Percentiles rank a stretch among this genome's conserved stretches.
Conservation (phyloP, 768 basidiomycete species). For the Phylloporus scabripes region DNA sequence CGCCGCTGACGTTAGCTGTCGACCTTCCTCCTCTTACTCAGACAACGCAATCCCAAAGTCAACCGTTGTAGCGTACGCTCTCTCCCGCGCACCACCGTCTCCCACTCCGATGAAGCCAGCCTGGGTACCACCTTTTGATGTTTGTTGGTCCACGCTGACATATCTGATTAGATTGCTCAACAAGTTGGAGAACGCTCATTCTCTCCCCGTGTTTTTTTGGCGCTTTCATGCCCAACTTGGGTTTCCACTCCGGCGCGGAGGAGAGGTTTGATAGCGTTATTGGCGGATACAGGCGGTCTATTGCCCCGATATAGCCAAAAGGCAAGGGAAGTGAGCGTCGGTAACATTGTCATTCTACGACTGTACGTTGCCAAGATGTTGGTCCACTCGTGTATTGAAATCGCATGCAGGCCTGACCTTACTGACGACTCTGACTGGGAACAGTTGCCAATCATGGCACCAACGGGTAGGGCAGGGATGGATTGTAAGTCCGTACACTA, state of each 20-base stretch:
- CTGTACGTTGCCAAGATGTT: conserved; percentile 35
- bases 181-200: conserved; percentile 37
- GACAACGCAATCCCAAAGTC: conserved; percentile 37
- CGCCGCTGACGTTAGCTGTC: background rate
- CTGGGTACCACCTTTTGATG: conserved; percentile 37
- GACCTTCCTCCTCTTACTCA: conserved; percentile 37
- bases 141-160: conserved; percentile 4
- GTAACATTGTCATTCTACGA: conserved; percentile 45
- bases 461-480: conserved; percentile 39
- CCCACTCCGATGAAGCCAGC: conserved; percentile 15
- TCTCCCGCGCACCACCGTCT: conserved; percentile 31
- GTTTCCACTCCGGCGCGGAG: conserved; percentile 26
- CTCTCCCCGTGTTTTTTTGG: conserved; percentile 40
- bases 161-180: conserved; percentile 13
- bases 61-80: conserved; percentile 26
- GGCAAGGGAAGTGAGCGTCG: conserved; percentile 40
- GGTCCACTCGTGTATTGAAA: background rate
- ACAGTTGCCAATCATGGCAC: conserved; percentile 39
- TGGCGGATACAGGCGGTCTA: conserved; percentile 44
- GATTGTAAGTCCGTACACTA: conserved; percentile 39
- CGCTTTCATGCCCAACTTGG: conserved; percentile 39
- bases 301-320: conserved; percentile 30
- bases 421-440: conserved; percentile 49
- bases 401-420: conserved; percentile 44
- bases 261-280: conserved; percentile 40